Evolutionary conservation across 495 filamentous ascomycete genomes (phyloP).

Genomic region (Friedmanniomyces endolithicus): DNA sequence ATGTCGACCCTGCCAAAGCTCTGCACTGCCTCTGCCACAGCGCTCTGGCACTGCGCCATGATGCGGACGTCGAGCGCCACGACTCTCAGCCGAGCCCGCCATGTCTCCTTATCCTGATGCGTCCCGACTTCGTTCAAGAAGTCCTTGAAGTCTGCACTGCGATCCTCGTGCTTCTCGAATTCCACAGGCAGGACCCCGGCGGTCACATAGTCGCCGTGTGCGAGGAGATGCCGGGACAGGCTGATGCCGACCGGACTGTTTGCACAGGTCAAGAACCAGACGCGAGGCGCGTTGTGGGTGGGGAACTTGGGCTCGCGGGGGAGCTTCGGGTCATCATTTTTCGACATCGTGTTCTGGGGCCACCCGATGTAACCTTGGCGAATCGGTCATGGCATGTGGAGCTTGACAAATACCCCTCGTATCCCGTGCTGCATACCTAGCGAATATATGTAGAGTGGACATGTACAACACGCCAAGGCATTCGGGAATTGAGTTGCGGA

Average conservation of each 20-base stretch:
- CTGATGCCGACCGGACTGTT: slow-evolving; percentile 65
- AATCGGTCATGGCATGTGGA: neutral
- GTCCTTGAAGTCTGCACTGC: slow-evolving; percentile 37
- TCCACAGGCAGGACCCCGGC: slow-evolving; percentile 53
- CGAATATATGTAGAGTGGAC: no score
- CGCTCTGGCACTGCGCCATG: slow-evolving; percentile 54
- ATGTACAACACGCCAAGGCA: neutral
- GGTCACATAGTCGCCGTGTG: slow-evolving; percentile 75
- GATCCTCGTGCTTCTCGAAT: slow-evolving; percentile 41
- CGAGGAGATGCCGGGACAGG: slow-evolving; percentile 60
- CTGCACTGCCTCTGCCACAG: slow-evolving; percentile 72
- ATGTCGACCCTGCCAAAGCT: slow-evolving; percentile 82
- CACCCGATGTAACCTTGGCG: neutral
- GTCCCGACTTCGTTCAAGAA: slow-evolving; percentile 46
- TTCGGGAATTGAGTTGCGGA: neutral
- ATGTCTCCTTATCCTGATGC: slow-evolving; percentile 30
- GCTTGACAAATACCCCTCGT: no score
- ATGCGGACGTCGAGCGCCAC: slow-evolving; percentile 30
- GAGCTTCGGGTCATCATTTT: slow-evolving; percentile 14
- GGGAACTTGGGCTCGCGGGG: slow-evolving; percentile 41
- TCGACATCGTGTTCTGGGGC: slow-evolving; percentile 8
- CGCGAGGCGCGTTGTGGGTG: slow-evolving; percentile 45
- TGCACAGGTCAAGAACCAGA: slow-evolving; percentile 82
- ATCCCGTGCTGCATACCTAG: neutral
- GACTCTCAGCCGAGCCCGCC: slow-evolving; percentile 30